Evolutionary conservation across 129 eudicot genomes (phyloP).

Genomic region (Helichrysum umbraculigerum): DNA sequence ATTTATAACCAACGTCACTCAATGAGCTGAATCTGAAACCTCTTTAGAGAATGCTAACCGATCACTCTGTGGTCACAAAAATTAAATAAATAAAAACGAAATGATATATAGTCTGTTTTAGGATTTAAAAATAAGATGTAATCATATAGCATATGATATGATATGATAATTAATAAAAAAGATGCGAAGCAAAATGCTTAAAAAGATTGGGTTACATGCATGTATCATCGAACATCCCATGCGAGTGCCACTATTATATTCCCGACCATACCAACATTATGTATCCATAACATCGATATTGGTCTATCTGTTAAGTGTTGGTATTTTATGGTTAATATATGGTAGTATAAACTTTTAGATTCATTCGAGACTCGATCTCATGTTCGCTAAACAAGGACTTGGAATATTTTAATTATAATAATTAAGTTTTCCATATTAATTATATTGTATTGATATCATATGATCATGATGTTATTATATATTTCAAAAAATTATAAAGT

Average conservation of each 20-base stretch:
- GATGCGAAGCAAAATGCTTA: not conserved
- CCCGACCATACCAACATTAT: not conserved
- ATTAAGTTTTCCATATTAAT: not conserved
- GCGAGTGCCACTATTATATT: not conserved
- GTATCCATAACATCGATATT: not conserved
- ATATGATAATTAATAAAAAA: not conserved
- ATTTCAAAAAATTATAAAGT: no score
- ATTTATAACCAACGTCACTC: not conserved
- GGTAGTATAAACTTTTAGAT: not conserved
- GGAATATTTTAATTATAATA: no score
- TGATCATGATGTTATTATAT: no score
- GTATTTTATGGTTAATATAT: not conserved
- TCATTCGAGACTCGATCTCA: not conserved
- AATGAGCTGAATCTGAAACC: not conserved
- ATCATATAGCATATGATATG: not conserved
- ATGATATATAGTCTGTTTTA: not conserved
- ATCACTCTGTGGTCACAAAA: not conserved
- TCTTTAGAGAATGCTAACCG: not conserved
- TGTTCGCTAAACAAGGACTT: not conserved
- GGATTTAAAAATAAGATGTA: not conserved
- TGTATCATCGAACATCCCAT: constrained; percentile 6
- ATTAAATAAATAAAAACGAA: not conserved
- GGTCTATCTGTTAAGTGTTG: not conserved
- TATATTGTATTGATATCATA: no score
- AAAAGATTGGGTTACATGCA: constrained; percentile 5